These are phyloP conservation scores for Calonectria pseudoreteaudii DNA, from an alignment of 2,329 filamentous ascomycete genomes.

Conservation along the genomic window DNA sequence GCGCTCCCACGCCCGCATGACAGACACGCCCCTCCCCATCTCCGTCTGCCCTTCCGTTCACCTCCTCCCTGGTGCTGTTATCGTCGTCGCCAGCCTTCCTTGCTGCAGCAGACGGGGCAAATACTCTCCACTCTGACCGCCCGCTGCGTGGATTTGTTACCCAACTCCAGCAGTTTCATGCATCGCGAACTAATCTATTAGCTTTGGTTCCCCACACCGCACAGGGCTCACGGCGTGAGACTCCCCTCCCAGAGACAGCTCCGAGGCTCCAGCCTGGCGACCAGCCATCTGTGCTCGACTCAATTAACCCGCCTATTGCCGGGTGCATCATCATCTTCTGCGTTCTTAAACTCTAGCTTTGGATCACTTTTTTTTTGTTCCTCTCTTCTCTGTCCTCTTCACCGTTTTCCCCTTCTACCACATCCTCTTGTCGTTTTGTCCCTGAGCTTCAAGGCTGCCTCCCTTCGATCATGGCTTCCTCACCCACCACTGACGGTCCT, in stretches of 20 bases:
- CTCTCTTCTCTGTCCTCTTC: not conserved
- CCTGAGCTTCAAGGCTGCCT: conserved; percentile 17
- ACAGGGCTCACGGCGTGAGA: conserved; percentile 10
- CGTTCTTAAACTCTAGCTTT: not conserved
- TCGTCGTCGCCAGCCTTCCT: not conserved
- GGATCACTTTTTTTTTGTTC: not conserved
- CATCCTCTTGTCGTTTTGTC: not conserved
- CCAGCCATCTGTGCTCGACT: conserved; percentile 6
- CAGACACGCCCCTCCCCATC: conserved; percentile 19
- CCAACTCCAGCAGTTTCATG: conserved; percentile 7
- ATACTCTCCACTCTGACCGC: conserved; percentile 1
- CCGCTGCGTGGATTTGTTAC: conserved; percentile 1
- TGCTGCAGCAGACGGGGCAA: not conserved
- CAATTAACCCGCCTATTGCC: conserved; percentile 11
- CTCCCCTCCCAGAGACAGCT: conserved; percentile 13
- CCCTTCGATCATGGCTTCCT: conserved; percentile 42
- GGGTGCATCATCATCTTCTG: not conserved
- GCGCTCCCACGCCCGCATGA: conserved; percentile 23
- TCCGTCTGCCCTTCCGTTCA: not conserved
- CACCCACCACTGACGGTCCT: conserved; percentile 28
- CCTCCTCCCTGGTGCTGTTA: not conserved
- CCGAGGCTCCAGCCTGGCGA: conserved; percentile 11
- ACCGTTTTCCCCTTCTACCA: not conserved
- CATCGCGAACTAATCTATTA: conserved; percentile 4
- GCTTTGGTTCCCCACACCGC: conserved; percentile 14